Conservation (phyloP, 495 filamentous ascomycete genomes). For the Thermothielavioides terrestris region DNA sequence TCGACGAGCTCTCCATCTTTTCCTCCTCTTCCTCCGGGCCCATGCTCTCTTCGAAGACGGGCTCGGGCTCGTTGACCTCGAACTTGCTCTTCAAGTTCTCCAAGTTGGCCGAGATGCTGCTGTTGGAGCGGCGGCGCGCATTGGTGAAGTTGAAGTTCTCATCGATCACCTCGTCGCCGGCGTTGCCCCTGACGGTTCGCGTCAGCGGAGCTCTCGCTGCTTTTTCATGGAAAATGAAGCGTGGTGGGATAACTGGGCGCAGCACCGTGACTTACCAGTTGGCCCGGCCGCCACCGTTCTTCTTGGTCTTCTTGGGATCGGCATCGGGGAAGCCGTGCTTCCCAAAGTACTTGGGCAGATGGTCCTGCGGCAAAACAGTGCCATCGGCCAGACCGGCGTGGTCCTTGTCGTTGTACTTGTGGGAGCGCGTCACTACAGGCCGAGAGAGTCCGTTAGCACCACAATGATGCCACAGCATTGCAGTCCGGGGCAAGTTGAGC, state of each 20-base stretch:
- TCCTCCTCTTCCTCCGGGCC: constrained; percentile 42
- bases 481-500: not conserved
- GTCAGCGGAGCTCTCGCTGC: not conserved
- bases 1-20: constrained; percentile 47
- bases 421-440: constrained; percentile 77
- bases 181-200: constrained; percentile 56
- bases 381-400: constrained; percentile 60
- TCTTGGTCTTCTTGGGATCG: constrained; percentile 91
- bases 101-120: constrained; percentile 51
- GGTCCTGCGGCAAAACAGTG: constrained; percentile 54
- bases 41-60: constrained; percentile 78
- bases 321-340: constrained; percentile 74
- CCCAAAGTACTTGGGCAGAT: constrained; percentile 83
- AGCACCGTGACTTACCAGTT: constrained; percentile 91
- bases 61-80: constrained; percentile 72
- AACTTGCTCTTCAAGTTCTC: constrained; percentile 81
- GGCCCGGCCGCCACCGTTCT: constrained; percentile 85
- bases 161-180: constrained; percentile 76
- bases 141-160: constrained; percentile 73
- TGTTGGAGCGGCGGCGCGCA: constrained; percentile 86
- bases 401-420: constrained; percentile 86
- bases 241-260: too few relatives aligned
- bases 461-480: constrained; percentile 9
- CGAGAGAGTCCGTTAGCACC: constrained; percentile 1
- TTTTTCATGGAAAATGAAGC: not conserved